Evolutionary conservation across 768 basidiomycete species (phyloP).

Genomic region (Pleurotus eryngii): DNA sequence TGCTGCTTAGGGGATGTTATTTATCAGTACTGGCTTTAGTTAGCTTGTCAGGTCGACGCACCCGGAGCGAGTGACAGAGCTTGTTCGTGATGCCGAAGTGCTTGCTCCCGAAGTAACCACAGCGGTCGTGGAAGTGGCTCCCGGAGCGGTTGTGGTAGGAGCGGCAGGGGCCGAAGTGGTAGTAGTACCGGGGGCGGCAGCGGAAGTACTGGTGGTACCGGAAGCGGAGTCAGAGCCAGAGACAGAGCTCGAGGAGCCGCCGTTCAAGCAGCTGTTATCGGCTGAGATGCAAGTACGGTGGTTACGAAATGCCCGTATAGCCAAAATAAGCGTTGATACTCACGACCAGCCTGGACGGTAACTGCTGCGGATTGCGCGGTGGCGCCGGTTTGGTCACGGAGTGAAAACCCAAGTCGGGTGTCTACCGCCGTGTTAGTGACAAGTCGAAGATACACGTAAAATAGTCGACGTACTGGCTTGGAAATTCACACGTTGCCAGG

Average conservation of each 20-base stretch:
- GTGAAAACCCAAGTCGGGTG: slow-evolving; percentile 49
- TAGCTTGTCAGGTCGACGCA: no score
- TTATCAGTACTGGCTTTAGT: slow-evolving; percentile 3
- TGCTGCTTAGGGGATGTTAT: not conserved
- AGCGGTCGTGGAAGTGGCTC: not conserved
- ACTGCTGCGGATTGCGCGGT: slow-evolving; percentile 50
- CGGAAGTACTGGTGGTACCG: slow-evolving; percentile 13
- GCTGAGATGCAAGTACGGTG: slow-evolving; percentile 18
- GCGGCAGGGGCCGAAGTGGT: slow-evolving; percentile 9
- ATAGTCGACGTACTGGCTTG: slow-evolving; percentile 33
- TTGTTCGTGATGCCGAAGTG: no score
- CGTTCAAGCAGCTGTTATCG: slow-evolving; percentile 29
- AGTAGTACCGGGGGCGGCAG: slow-evolving; percentile 16
- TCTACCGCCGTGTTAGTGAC: slow-evolving; percentile 26
- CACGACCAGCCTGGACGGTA: slow-evolving; percentile 47
- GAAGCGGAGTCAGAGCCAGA: slow-evolving; percentile 14
- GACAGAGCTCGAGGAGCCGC: slow-evolving; percentile 13
- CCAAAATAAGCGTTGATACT: slow-evolving; percentile 19
- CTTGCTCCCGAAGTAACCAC: no score
- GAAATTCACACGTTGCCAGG: slow-evolving; percentile 52
- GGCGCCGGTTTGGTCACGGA: slow-evolving; percentile 60
- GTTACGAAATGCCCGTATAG: not conserved
- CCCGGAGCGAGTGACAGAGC: no score
- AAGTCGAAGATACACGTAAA: not conserved
- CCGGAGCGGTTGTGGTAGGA: slow-evolving; percentile 6